Conservation (phyloP, 192 early-diverging fungal genomes). For the Chytriomyces sp. region DNA sequence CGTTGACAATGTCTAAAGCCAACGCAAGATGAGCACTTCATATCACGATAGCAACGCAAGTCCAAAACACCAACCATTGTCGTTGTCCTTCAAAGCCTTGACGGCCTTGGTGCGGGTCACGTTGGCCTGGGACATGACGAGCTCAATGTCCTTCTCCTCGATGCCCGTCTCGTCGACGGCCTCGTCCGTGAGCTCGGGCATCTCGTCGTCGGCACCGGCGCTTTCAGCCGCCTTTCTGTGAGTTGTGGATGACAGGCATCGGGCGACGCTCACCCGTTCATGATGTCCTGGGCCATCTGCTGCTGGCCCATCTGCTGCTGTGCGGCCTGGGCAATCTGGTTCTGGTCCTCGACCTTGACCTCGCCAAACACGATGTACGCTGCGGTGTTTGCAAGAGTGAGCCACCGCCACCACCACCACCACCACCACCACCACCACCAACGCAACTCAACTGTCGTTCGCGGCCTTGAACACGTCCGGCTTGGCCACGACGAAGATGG, state of each 20-base stretch:
- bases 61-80: constrained; percentile 10
- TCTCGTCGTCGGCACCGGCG: constrained; percentile 52
- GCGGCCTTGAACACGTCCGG: constrained; percentile 94
- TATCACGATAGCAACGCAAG: constrained; percentile 46
- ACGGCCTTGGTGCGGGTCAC: constrained; percentile 86
- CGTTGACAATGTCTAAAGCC: constrained; percentile 97
- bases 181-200: constrained; percentile 59
- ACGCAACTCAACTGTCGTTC: constrained; percentile 68
- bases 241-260: no score
- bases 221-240: constrained; percentile 35
- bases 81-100: constrained; percentile 76
- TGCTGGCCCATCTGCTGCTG: constrained; percentile 69
- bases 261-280: constrained; percentile 33
- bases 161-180: constrained; percentile 83
- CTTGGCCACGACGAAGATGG: constrained; percentile 80
- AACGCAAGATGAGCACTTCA: no score
- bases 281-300: constrained; percentile 45
- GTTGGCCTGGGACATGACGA: constrained; percentile 91
- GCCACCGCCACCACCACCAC: neutral
- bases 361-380: constrained; percentile 97
- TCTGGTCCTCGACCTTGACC: constrained; percentile 84
- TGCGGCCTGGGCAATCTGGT: constrained; percentile 56
- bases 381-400: constrained; percentile 1
- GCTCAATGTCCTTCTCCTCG: constrained; percentile 89
- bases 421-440: neutral